phyloP scores from a whole-genome alignment of 2,329 filamentous ascomycete genomes.

The Fusarium oxysporum region DNA sequence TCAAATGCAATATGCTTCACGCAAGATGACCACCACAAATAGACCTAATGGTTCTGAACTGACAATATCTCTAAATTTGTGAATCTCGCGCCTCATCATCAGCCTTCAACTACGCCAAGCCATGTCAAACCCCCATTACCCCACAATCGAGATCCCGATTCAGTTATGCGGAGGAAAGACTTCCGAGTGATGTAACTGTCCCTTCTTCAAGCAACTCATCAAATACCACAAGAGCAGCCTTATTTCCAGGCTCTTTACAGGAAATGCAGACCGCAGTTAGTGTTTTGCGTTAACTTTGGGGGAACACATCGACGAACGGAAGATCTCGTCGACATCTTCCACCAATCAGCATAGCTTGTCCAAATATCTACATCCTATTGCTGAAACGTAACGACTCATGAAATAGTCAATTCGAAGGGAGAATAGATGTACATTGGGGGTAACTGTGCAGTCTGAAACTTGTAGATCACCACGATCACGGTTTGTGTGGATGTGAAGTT shows the following conservation, averaged over 20 bases:
- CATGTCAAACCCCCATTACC: not conserved
- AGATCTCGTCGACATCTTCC: not conserved
- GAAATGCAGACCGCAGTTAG: not conserved
- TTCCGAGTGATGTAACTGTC: not conserved
- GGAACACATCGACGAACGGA: not conserved
- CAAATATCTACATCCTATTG: fast-evolving
- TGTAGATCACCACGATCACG: fast-evolving
- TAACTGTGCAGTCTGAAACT: fast-evolving
- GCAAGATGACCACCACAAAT: fast-evolving
- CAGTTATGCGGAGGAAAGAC: not conserved
- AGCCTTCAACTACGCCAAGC: too few species aligned
- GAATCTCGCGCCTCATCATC: not conserved
- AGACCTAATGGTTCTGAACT: not conserved
- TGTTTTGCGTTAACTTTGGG: not conserved
- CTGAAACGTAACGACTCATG: not conserved
- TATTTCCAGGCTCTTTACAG: not conserved
- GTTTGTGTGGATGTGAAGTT: not conserved
- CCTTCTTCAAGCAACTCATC: not conserved
- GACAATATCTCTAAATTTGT: fast-evolving
- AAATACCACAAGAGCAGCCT: not conserved
- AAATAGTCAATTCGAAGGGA: fast-evolving
- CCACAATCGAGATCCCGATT: not conserved
- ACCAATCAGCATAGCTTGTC: not conserved
- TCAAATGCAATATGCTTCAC: not conserved
- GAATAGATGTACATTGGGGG: not conserved